Conservation (phyloP, 306 rosid species). For the Leucaena leucocephala region DNA sequence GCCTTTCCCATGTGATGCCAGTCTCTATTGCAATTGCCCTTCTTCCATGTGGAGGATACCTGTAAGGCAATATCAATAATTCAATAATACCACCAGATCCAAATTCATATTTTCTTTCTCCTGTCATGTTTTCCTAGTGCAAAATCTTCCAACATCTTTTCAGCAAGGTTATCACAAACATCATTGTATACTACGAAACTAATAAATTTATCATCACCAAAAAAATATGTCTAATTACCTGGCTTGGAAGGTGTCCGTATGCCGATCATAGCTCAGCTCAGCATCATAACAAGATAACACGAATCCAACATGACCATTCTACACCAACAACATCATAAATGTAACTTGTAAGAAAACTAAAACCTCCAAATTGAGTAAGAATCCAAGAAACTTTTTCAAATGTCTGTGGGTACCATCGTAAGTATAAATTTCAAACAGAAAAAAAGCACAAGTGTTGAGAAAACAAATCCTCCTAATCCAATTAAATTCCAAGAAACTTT, state of each 20-base stretch:
- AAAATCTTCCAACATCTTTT: slow-evolving; percentile 10
- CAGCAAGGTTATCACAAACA: background rate
- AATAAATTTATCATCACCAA: slow-evolving; percentile 21
- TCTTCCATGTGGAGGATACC: slow-evolving; percentile 95
- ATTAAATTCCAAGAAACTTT: background rate
- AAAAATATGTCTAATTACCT: slow-evolving; percentile 57
- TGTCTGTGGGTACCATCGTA: background rate
- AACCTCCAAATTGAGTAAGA: background rate
- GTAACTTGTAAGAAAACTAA: slow-evolving; percentile 19
- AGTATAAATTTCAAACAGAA: background rate
- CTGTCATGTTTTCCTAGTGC: background rate
- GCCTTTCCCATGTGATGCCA: slow-evolving; percentile 80
- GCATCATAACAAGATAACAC: slow-evolving; percentile 98
- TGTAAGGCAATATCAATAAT: slow-evolving; percentile 40
- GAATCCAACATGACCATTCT: slow-evolving; percentile 98
- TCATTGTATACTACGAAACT: background rate
- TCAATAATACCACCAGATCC: slow-evolving; percentile 37
- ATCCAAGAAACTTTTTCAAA: background rate
- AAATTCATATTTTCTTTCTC: background rate
- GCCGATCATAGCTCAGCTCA: slow-evolving; percentile 78
- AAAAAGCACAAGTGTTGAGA: background rate
- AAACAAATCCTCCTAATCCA: background rate
- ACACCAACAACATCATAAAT: slow-evolving; percentile 35
- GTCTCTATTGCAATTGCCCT: slow-evolving; percentile 71
- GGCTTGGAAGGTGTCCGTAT: slow-evolving; percentile 85